Evolutionary conservation across 768 basidiomycete species (phyloP), one percentile per base, ranked within the genome.

Genomic region (Boletus barrowsii): DNA sequence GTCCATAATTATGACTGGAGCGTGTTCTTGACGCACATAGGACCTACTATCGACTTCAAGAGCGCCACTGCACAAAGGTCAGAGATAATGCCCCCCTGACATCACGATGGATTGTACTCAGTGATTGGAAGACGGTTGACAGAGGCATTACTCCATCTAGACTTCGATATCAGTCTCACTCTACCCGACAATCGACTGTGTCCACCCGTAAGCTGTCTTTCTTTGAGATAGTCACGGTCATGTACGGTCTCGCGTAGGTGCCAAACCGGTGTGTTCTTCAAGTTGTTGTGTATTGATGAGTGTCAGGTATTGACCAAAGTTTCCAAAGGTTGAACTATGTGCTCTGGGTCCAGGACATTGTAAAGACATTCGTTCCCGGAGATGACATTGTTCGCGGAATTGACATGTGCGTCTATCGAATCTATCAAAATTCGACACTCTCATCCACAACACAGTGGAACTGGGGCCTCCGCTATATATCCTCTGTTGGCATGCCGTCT

Each of bases 391-490:
- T 86, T 14, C 70, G 68, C 9, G 88, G 85, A 0, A 67, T 90
- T 13, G 92, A 95, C 61, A 80, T 95, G 93, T 93, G 66, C 48
- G 84, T 47, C 50, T 13, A 6, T 43, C 6, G 2, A 29, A 14
- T 43, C 32, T 30, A 2, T 26, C 49, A 14, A 24, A 24, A 24
- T n/a, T 36, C 61, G 36, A 37, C 32, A 33, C 14, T 35, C 42
- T 57, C 35, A 49, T 26, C 5, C 3, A 30, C 15, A 10, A 26
- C 20, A 17, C 58, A 92, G 93, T 37, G 96, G 96, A 20, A 96
- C 94, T 9, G 96, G 96, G 0, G 86, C 93, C 8, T 90, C 90
- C 0, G 88, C 84, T 1, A 92, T 98, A 51, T 98, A 97, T 60
- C 87, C 95, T 0, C 75, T 98, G 2, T 75, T 98, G 0, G 82